Evolutionary conservation across 805 yeast genomes (phyloP).

Genomic region (Barnettozyma siamensis): DNA sequence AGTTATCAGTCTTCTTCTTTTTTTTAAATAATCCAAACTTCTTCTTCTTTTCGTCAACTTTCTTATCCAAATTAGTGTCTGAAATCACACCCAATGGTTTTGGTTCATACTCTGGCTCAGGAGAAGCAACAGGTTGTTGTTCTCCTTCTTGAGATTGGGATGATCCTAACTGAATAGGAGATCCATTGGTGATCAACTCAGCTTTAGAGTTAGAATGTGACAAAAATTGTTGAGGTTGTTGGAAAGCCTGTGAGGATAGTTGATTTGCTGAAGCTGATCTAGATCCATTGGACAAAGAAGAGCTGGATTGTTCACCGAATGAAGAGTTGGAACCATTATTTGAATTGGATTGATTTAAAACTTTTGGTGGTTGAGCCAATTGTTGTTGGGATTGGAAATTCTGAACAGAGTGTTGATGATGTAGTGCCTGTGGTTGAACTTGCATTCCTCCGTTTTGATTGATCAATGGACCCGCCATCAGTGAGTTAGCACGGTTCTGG

Average conservation of each 20-base stretch:
- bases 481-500: slow-evolving; percentile 4
- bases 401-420: too few species aligned
- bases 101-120: slow-evolving; percentile 4
- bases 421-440: not conserved
- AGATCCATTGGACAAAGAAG: slow-evolving; percentile 6
- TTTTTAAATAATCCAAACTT: slow-evolving; percentile 11
- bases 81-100: slow-evolving; percentile 11
- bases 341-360: not conserved
- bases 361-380: slow-evolving; percentile 5
- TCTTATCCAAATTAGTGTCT: slow-evolving; percentile 1
- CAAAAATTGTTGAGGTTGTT: not conserved
- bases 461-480: slow-evolving; percentile 2
- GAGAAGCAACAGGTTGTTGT: not conserved
- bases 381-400: not conserved
- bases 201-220: slow-evolving; percentile 8
- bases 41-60: slow-evolving; percentile 8
- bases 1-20: too few species aligned
- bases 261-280: slow-evolving; percentile 5
- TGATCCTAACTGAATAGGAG: not conserved
- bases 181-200: slow-evolving; percentile 3
- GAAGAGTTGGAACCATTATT: slow-evolving; percentile 8
- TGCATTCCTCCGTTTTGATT: not conserved
- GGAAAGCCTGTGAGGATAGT: slow-evolving; percentile 1
- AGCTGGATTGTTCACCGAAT: slow-evolving; percentile 3
- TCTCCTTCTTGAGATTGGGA: not conserved